A percentile compares a stretch with the other conserved stretches of the same genome.
phyloP scores from a whole-genome alignment of 441 rosid species.

The Hypseocharis bilobata region DNA sequence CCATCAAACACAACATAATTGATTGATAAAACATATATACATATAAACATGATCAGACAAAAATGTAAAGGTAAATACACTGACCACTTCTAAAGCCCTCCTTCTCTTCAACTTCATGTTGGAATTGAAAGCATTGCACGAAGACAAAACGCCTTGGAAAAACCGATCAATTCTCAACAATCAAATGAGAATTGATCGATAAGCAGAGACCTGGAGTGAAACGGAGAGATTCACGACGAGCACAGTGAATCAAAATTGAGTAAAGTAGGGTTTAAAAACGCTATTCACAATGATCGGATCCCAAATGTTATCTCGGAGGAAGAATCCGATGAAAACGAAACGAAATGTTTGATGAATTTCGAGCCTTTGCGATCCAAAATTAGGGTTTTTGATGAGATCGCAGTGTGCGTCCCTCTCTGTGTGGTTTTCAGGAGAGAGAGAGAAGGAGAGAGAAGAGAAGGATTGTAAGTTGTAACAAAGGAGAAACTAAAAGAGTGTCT shows the following conservation, averaged over 20 bases:
- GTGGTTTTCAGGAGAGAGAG: not conserved
- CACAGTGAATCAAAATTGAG: not conserved
- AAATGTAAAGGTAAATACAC: slow-evolving; percentile 14
- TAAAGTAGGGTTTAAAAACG: slow-evolving; percentile 15
- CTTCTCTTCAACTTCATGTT: slow-evolving; percentile 71
- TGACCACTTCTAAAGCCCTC: slow-evolving; percentile 80
- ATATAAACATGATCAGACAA: not conserved
- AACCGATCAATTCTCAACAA: slow-evolving; percentile 43
- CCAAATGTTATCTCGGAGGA: not conserved
- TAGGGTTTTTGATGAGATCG: slow-evolving; percentile 44
- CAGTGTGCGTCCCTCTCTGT: slow-evolving; percentile 16
- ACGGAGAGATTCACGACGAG: not conserved
- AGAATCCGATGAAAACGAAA: not conserved
- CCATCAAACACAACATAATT: not conserved
- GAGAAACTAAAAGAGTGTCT: slow-evolving; percentile 21
- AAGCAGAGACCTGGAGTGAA: slow-evolving; percentile 1
- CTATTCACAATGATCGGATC: slow-evolving; percentile 30
- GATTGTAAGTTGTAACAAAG: slow-evolving; percentile 18
- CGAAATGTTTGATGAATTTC: slow-evolving; percentile 3
- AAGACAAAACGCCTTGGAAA: slow-evolving; percentile 16
- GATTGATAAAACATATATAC: no score
- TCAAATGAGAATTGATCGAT: slow-evolving; percentile 39
- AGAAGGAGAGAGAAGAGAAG: slow-evolving; percentile 21
- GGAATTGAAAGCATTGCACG: slow-evolving; percentile 46
- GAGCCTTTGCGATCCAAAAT: slow-evolving; percentile 22